A percentile compares a stretch with the other conserved stretches of the same genome.
Conservation (phyloP, 306 rosid species). For the Acacia crassicarpa region DNA sequence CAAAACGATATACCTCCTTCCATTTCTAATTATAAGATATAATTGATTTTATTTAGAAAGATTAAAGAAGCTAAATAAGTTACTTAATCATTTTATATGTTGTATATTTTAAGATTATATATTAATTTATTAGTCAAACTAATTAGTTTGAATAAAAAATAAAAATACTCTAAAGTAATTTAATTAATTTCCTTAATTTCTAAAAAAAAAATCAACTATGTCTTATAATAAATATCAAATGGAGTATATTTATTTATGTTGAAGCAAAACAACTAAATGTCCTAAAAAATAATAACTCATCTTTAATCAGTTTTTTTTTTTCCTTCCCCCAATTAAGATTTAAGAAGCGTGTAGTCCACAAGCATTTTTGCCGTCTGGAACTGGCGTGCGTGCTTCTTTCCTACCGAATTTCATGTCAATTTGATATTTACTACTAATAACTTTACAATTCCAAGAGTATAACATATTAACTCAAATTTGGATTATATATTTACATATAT, state of each 20-base stretch:
- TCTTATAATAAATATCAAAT: too few relatives aligned
- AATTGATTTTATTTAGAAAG: too few relatives aligned
- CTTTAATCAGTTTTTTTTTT: neutral
- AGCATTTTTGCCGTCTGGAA: neutral
- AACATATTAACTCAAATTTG: neutral
- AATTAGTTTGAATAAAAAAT: too few relatives aligned
- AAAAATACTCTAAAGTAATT: too few relatives aligned
- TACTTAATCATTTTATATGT: too few relatives aligned
- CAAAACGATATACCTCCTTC: too few relatives aligned
- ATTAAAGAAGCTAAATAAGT: too few relatives aligned
- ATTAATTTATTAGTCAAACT: too few relatives aligned
- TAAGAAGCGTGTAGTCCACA: neutral
- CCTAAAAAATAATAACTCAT: neutral
- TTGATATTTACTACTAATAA: neutral
- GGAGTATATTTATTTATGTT: neutral
- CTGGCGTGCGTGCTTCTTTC: neutral
- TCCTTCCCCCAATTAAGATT: accelerated
- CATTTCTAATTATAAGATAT: too few relatives aligned
- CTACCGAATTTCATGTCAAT: neutral
- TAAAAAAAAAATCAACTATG: too few relatives aligned
- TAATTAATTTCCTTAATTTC: too few relatives aligned
- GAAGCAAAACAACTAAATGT: neutral
- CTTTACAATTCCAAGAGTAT: neutral
- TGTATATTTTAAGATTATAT: too few relatives aligned
- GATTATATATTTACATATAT: neutral